Percentiles rank a stretch among this genome's conserved stretches.
Conservation (phyloP, 2,329 filamentous ascomycete species). For the Monilinia polystroma region DNA sequence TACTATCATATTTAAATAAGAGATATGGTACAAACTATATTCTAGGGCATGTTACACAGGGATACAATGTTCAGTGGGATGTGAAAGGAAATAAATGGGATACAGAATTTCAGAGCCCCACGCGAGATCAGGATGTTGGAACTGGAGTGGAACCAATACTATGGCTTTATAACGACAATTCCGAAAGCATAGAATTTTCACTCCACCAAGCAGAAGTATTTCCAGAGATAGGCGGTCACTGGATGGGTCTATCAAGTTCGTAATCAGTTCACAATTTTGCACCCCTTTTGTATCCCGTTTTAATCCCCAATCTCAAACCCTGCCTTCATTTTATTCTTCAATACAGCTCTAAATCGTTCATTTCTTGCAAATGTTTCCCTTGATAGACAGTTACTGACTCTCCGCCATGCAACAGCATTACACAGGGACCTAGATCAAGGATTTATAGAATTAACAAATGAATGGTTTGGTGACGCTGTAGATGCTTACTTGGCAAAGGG, state of each 20-base stretch:
- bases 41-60: not conserved
- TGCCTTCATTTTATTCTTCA: too few relatives aligned
- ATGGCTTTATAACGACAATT: constrained; percentile 5
- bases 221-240: not conserved
- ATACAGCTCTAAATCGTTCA: not conserved
- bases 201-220: not conserved
- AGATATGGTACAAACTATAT: not conserved
- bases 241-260: constrained; percentile 14
- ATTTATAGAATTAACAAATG: not conserved
- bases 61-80: not conserved
- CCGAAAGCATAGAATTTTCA: not conserved
- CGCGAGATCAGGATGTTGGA: not conserved
- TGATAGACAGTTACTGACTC: not conserved
- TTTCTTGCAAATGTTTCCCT: not conserved
- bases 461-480: not conserved
- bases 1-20: not conserved
- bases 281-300: not conserved
- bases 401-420: not conserved
- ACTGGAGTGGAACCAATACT: not conserved
- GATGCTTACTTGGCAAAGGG: not conserved
- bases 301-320: not conserved
- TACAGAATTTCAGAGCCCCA: not conserved
- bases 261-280: not conserved
- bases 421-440: not conserved
- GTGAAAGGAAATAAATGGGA: not conserved